Base-by-base conservation (phyloP, 2,329 filamentous ascomycete species). In the Fusarium equiseti region DNA sequence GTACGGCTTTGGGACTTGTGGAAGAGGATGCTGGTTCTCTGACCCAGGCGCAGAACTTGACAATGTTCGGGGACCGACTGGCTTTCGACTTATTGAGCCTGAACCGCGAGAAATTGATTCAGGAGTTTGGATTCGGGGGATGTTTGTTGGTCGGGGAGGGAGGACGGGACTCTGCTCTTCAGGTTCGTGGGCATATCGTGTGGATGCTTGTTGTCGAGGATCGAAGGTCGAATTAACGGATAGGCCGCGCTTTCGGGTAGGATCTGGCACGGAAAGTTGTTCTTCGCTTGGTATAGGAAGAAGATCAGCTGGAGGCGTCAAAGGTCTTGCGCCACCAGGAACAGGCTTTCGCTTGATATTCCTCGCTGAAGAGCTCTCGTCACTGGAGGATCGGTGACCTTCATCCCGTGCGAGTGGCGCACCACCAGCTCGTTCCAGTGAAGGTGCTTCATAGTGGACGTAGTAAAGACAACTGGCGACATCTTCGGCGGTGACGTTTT, bases 391-490 rank as follows among this genome's bases (percentile, higher is more conserved):
- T 65, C 81, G 78, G 50, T 79, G 76, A 40, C 74, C 74, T 9
- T 80, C 77, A 26, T 77, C 73, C 45, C 67, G 70, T 46, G 77
- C 69, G 31, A 75, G 73, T 12, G 77, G 66, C 18, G 31, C 49
- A 16, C 16, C 31, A 58, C 60, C 38, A 73, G 73, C 18, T 83
- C 78, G 32, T 65, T 92, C 88, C 42, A 88, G 85, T 6, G 88
- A 87, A 3, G 87, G 85, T 10, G 66, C 58, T 59, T 78, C 76
- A 42, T 97, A 87, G 80, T 98, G 95, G 56, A 98, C 84, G 78
- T 96, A 98, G 81, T 98, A 99, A 8, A 99, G 86, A 16, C 92
- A 97, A 75, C 90, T 93, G 59, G 91, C 89, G 51, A 99, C 91
- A 77, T 98, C 95, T 78, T 95, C 91, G 46, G 89, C 90, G 0